Evolutionary conservation across 2,329 filamentous ascomycete genomes (phyloP), one percentile per base, ranked within the genome.

Genomic region (Bertia moriformis): DNA sequence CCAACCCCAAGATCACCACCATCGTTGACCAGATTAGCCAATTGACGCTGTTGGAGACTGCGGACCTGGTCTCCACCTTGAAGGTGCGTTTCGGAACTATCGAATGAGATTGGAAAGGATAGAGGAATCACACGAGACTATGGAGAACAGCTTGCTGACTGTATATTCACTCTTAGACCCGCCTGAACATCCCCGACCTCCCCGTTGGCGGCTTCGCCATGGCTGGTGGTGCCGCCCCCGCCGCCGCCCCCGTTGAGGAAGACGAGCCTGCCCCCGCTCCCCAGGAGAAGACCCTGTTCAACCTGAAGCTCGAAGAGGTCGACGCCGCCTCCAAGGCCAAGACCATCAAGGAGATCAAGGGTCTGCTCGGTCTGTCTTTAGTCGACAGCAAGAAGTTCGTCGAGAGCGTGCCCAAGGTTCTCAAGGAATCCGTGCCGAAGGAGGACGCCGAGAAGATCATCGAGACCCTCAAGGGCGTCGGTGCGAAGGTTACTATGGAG

Each of bases 351-450:
- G 91, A 99, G 70, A 74, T 99, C 68, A 99, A 99, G 78, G 79
- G 77, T 55, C 72, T 98, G 76, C 69, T 99, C 44, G 91, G 91
- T 33, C 66, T 98, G 57, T 93, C 84, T 59, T 73, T 99, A 67
- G 93, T 99, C 50, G 91, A 99, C 65, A 93, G 85, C 67, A 99
- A 99, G 82, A 99, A 99, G 71, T 99, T 99, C 55, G 91, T 98
- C 48, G 91, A 99, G 73, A 86, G 84, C 57, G 88, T 84, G 50
- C 91, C 91, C 47, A 99, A 99, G 81, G 68, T 85, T 62, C 84
- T 99, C 85, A 96, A 96, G 79, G 91, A 99, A 67, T 88, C 83
- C 39, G 87, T 98, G 49, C 83, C 89, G 46, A 99, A 98, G 76
- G 91, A 99, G 56, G 93, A 99, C 61, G 87, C 86, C 4, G 89